phyloP scores from a whole-genome alignment of 2,329 filamentous ascomycete genomes.

The Talaromyces sp. region DNA sequence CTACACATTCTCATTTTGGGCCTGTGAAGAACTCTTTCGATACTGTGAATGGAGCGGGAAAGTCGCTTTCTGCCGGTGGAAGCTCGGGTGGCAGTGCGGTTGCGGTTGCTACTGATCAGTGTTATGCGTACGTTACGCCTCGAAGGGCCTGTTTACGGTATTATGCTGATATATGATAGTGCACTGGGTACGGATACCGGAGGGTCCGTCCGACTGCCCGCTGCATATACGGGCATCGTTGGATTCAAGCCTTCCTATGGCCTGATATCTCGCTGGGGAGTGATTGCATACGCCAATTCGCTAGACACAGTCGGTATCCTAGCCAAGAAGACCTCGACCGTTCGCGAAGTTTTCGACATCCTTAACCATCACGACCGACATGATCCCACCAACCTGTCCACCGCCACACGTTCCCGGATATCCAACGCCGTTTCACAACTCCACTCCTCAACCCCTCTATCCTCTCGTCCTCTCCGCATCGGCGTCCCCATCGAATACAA shows the following conservation, averaged over 20 bases:
- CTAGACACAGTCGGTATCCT: conserved; percentile 84
- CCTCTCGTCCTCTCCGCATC: conserved; percentile 44
- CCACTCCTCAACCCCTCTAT: conserved; percentile 25
- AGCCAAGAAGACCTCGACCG: conserved; percentile 51
- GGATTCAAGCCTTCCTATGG: conserved; percentile 94
- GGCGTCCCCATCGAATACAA: conserved; percentile 76
- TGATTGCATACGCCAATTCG: conserved; percentile 89
- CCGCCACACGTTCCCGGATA: conserved; percentile 52
- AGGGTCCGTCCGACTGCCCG: conserved; percentile 80
- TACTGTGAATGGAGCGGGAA: conserved; percentile 41
- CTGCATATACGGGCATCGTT: conserved; percentile 76
- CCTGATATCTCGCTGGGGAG: conserved; percentile 76
- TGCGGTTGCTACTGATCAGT: conserved; percentile 65
- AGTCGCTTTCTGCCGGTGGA: conserved; percentile 67
- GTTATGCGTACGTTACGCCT: conserved; percentile 49
- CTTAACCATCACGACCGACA: conserved; percentile 60
- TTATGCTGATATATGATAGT: conserved; percentile 31
- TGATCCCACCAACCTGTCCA: conserved; percentile 71
- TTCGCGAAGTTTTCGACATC: conserved; percentile 51
- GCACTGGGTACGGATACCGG: conserved; percentile 92
- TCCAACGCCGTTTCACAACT: conserved; percentile 40
- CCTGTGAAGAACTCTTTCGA: conserved; percentile 46
- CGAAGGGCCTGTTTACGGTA: background rate
- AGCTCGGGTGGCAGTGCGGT: conserved; percentile 93
- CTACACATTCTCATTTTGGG: conserved; percentile 64